Evolutionary conservation across 805 yeast species (phyloP).

Genomic region (Cyberlindnera bimundalis): DNA sequence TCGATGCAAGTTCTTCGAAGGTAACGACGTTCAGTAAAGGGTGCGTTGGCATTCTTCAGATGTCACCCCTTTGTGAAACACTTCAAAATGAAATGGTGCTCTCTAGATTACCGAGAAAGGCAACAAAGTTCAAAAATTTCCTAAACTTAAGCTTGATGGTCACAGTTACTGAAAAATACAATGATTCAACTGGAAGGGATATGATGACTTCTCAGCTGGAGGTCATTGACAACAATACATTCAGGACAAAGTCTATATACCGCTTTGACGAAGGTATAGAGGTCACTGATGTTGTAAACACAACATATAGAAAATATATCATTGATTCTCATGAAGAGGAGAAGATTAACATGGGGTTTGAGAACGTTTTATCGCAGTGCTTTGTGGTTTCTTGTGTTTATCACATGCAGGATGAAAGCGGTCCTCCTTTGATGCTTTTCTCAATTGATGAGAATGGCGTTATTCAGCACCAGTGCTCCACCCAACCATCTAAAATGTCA

Average conservation of each 20-base stretch:
- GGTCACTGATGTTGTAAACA: conserved; percentile 25
- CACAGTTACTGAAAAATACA: conserved; percentile 15
- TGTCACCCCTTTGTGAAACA: background rate
- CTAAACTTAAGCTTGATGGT: conserved; percentile 22
- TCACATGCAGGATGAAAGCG: conserved; percentile 31
- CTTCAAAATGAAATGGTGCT: conserved; percentile 12
- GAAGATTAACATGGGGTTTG: conserved; percentile 30
- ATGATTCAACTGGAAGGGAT: conserved; percentile 4
- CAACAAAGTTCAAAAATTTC: conserved; percentile 23
- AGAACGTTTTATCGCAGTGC: conserved; percentile 33
- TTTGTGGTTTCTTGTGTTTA: conserved; percentile 34
- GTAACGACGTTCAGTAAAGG: conserved; percentile 3
- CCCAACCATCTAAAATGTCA: conserved; percentile 18
- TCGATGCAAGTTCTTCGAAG: conserved; percentile 1
- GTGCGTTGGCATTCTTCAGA: background rate
- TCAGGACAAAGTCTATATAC: conserved; percentile 17
- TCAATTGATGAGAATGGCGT: conserved; percentile 35
- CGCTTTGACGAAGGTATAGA: conserved; percentile 24
- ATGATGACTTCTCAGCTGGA: conserved; percentile 20
- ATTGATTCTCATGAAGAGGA: conserved; percentile 26
- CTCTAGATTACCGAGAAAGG: conserved; percentile 17
- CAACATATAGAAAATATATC: conserved; percentile 18
- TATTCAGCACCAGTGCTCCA: conserved; percentile 27
- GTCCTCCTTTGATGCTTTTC: conserved; percentile 32
- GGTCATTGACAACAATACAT: conserved; percentile 28